These are phyloP conservation scores for Veloporphyrellus conicus DNA, from an alignment of 1,284 basidiomycete species.

Conservation along the genomic window DNA sequence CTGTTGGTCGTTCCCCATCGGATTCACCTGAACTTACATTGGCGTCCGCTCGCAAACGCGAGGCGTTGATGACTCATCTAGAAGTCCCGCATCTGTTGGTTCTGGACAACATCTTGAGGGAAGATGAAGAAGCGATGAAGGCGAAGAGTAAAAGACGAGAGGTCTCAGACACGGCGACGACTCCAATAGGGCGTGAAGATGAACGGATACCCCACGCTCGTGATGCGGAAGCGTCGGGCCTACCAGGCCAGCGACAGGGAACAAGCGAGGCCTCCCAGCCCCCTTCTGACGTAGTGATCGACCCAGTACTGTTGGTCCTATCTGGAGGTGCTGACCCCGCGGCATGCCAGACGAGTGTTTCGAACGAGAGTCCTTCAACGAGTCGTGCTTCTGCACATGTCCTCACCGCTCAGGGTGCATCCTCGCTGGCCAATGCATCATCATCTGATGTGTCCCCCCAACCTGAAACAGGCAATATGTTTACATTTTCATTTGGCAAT, in stretches of 20 bases:
- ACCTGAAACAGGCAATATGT: neutral
- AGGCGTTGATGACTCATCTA: constrained; percentile 37
- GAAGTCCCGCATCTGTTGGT: constrained; percentile 38
- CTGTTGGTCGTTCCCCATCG: neutral
- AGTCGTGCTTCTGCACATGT: neutral
- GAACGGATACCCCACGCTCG: neutral
- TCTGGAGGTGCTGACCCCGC: constrained; percentile 11
- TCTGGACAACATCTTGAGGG: constrained; percentile 46
- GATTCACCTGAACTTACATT: neutral
- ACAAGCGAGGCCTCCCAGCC: neutral
- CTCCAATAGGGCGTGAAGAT: constrained; percentile 4
- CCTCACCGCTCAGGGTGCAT: neutral
- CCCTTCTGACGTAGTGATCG: constrained; percentile 15
- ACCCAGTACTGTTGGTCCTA: constrained; percentile 22
- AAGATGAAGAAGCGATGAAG: constrained; percentile 11
- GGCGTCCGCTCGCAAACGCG: constrained; percentile 15
- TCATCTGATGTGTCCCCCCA: neutral
- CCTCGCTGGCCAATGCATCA: neutral
- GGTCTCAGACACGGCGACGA: constrained; percentile 1
- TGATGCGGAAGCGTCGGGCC: neutral
- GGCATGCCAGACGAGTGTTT: neutral
- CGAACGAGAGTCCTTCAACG: neutral
- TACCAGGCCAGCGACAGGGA: constrained; percentile 1
- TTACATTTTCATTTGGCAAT: neutral
- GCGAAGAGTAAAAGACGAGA: constrained; percentile 10